phyloP scores from a whole-genome alignment of 139 green algal genomes.

The Nannochloris sp. region DNA sequence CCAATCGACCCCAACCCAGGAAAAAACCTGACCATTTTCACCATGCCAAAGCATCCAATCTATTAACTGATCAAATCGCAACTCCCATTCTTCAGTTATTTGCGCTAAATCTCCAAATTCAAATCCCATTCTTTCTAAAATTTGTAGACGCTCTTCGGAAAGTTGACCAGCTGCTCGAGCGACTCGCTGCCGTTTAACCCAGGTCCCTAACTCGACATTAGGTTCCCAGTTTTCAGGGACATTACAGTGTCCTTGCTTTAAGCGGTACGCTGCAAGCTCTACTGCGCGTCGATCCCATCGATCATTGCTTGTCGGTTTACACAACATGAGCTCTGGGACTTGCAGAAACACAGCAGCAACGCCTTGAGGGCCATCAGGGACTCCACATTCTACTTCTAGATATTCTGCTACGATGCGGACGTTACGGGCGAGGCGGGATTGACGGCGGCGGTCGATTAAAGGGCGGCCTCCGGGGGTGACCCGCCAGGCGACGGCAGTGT shows the following conservation, averaged over 20 bases:
- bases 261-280: constrained; percentile 38
- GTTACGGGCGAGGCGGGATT: constrained; percentile 37
- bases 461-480: constrained; percentile 40
- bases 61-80: constrained; percentile 43
- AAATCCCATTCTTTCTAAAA: constrained; percentile 46
- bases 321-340: constrained; percentile 48
- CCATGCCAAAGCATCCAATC: constrained; percentile 48
- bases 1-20: constrained; percentile 43
- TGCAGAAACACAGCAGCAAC: constrained; percentile 33
- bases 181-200: constrained; percentile 40
- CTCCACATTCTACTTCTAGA: constrained; percentile 31
- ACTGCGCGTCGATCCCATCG: constrained; percentile 49
- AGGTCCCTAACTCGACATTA: constrained; percentile 36
- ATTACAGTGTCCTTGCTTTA: constrained; percentile 43
- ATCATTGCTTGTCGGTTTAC: constrained; percentile 50
- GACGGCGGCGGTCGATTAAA: constrained; percentile 48
- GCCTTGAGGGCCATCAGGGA: constrained; percentile 28
- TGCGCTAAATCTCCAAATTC: constrained; percentile 51
- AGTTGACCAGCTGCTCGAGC: constrained; percentile 27
- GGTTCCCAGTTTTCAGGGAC: constrained; percentile 39
- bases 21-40: constrained; percentile 21
- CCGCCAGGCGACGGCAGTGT: constrained; percentile 43
- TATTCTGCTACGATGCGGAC: constrained; percentile 37
- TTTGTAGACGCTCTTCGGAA: constrained; percentile 28
- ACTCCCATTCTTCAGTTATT: constrained; percentile 57